phyloP scores from a whole-genome alignment of 805 yeast genomes.

The Lachancea kluyveri region DNA sequence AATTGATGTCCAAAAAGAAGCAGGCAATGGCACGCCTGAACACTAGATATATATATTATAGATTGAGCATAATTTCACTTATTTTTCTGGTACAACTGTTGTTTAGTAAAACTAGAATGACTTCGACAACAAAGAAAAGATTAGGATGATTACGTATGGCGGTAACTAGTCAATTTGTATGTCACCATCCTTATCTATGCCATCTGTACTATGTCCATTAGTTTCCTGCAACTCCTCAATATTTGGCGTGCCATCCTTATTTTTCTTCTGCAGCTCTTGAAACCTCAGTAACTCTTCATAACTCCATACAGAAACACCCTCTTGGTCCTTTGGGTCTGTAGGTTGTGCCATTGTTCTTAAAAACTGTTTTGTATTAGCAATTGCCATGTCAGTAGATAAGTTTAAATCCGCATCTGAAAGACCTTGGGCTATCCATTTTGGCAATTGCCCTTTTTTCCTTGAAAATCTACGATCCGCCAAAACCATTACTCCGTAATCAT shows the following conservation, averaged over 20 bases:
- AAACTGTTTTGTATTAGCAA: conserved; percentile 89
- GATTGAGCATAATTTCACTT: too few relatives aligned
- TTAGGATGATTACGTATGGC: too few relatives aligned
- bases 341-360: conserved; percentile 94
- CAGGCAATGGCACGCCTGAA: too few relatives aligned
- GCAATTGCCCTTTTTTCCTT: conserved; percentile 78
- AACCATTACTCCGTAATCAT: conserved; percentile 98
- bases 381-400: conserved; percentile 94
- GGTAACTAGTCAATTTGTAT: conserved; percentile 14
- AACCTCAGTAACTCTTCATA: conserved; percentile 53
- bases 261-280: conserved; percentile 46
- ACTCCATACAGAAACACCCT: conserved; percentile 93
- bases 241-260: conserved; percentile 14
- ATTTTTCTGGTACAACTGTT: too few relatives aligned
- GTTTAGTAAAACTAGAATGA: too few relatives aligned
- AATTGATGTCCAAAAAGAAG: conserved; percentile 32
- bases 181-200: conserved; percentile 12
- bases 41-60: too few relatives aligned
- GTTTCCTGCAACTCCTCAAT: conserved; percentile 24
- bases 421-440: conserved; percentile 96
- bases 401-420: conserved; percentile 86
- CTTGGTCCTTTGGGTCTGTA: conserved; percentile 78
- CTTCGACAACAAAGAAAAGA: too few relatives aligned
- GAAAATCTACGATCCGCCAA: conserved; percentile 91
- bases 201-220: conserved; percentile 8